Percentiles rank a stretch among this genome's conserved stretches.
These are phyloP conservation scores for Cucumis cinereus DNA, from an alignment of 306 rosid genomes.

Conservation along the genomic window DNA sequence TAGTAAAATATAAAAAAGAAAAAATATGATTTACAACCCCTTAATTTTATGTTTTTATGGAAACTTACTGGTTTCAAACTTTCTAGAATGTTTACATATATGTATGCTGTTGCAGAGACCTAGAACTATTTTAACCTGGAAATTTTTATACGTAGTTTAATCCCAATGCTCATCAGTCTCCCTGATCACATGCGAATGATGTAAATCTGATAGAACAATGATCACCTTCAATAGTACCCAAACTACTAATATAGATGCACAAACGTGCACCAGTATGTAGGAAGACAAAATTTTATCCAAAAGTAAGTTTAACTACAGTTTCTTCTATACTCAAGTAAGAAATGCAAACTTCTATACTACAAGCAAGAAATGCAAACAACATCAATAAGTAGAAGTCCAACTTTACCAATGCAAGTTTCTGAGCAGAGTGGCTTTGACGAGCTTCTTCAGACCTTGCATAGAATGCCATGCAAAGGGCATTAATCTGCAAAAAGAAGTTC, in stretches of 20 bases:
- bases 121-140: background rate
- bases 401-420: constrained; percentile 73
- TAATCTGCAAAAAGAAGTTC: constrained; percentile 46
- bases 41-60: background rate
- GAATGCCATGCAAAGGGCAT: constrained; percentile 88
- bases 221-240: background rate
- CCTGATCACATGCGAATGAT: background rate
- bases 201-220: background rate
- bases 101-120: background rate
- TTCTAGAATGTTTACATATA: background rate
- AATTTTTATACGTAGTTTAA: background rate
- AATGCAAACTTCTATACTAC: background rate
- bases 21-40: background rate
- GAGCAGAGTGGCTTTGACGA: constrained; percentile 76
- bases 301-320: background rate
- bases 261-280: background rate
- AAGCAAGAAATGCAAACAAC: background rate
- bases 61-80: background rate
- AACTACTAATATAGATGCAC: background rate
- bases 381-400: background rate
- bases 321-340: background rate
- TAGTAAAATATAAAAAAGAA: background rate
- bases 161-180: background rate
- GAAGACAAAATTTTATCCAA: background rate
- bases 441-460: constrained; percentile 96